Conservation (phyloP, 106 monocot species). For the Dendrobium chrysotoxum region DNA sequence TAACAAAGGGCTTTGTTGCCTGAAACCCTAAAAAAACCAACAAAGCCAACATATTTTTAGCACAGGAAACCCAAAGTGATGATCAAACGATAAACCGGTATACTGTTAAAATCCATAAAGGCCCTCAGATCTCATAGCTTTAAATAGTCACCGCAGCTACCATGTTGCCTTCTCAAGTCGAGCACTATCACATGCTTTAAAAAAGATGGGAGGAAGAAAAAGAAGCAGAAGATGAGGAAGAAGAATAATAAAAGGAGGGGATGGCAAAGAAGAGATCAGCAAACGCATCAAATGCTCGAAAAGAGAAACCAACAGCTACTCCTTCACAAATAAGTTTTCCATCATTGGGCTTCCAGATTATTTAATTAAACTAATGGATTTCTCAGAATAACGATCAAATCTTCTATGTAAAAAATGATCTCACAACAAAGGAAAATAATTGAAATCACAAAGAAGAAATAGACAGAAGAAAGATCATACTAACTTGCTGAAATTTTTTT, state of each 20-base stretch:
- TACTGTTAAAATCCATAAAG: neutral
- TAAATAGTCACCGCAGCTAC: neutral
- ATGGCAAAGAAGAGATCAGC: neutral
- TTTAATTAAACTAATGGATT: neutral
- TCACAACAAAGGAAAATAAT: neutral
- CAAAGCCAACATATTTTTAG: neutral
- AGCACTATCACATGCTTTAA: neutral
- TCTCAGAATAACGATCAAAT: no score
- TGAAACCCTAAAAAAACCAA: neutral
- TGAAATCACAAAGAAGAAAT: neutral
- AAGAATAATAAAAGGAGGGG: neutral
- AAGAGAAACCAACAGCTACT: constrained; percentile 5
- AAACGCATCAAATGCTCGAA: constrained; percentile 7
- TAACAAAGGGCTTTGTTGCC: neutral
- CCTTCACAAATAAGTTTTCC: constrained; percentile 9
- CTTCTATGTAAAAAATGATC: neutral
- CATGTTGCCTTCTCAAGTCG: neutral
- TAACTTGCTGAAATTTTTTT: neutral
- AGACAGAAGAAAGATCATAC: neutral
- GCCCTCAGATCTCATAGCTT: constrained; percentile 26
- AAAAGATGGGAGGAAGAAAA: neutral
- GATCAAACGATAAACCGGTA: neutral
- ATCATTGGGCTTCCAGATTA: constrained; percentile 10
- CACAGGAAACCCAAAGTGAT: neutral
- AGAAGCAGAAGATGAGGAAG: neutral